A percentile compares a stretch with the other conserved stretches of the same genome.
Conservation (phyloP, 495 filamentous ascomycete genomes). For the Beverwykella pulmonaria region DNA sequence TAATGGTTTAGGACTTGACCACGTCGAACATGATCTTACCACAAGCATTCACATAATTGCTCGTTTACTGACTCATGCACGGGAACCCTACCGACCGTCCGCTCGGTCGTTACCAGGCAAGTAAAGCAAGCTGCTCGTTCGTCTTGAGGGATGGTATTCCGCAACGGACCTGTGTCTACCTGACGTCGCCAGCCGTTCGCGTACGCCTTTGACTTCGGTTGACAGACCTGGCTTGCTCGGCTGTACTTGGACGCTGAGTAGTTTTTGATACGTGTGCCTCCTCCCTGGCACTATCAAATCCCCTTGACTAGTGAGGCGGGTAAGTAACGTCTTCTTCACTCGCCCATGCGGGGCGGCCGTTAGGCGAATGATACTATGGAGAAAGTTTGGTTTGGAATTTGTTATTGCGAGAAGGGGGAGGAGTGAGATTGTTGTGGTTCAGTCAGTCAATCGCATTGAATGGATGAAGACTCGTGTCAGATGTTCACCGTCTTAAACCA, state of each 20-base stretch:
- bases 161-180: neutral
- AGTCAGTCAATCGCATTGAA: too few relatives aligned
- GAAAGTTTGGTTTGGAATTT: too few relatives aligned
- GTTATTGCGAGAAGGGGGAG: too few relatives aligned
- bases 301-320: too few relatives aligned
- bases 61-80: neutral
- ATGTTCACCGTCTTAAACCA: too few relatives aligned
- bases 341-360: too few relatives aligned
- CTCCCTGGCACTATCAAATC: neutral
- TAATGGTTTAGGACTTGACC: slow-evolving; percentile 4
- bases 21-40: neutral
- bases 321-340: too few relatives aligned
- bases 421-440: too few relatives aligned
- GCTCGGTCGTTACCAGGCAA: neutral
- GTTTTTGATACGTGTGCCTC: neutral
- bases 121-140: neutral
- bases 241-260: neutral
- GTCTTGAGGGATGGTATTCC: too few relatives aligned
- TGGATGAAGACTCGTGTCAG: too few relatives aligned
- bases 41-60: neutral
- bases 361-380: too few relatives aligned
- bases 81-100: neutral
- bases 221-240: neutral
- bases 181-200: neutral
- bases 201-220: neutral